Evolutionary conservation across 2,329 filamentous ascomycete genomes (phyloP).

Genomic region (Chrysoporthe puriensis): DNA sequence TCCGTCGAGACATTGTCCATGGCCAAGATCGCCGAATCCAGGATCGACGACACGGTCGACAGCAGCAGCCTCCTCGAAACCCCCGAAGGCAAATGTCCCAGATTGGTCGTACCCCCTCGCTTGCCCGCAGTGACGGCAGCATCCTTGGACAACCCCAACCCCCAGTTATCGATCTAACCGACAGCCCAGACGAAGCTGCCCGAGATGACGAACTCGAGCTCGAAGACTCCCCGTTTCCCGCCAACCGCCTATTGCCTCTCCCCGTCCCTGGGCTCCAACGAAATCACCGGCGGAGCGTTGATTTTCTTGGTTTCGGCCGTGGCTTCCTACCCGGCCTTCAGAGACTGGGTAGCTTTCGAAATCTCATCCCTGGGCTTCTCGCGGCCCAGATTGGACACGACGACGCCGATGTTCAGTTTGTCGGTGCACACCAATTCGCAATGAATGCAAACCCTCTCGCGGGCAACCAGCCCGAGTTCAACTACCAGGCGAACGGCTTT

Average conservation of each 20-base stretch:
- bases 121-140: conserved; percentile 51
- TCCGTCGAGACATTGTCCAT: conserved; percentile 13
- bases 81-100: conserved; percentile 48
- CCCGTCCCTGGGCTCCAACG: conserved; percentile 15
- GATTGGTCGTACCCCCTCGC: conserved; percentile 45
- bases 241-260: conserved; percentile 22
- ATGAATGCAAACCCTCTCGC: conserved; percentile 36
- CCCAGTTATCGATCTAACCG: conserved; percentile 57
- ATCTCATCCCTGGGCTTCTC: conserved; percentile 18
- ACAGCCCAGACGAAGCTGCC: conserved; percentile 44
- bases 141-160: conserved; percentile 39
- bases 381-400: conserved; percentile 13
- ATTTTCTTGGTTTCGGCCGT: conserved; percentile 4
- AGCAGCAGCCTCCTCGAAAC: conserved; percentile 35
- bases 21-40: conserved; percentile 10
- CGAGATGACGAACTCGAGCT: conserved; percentile 5
- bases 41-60: not conserved
- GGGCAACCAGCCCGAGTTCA: conserved; percentile 38
- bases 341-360: conserved; percentile 1
- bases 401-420: conserved; percentile 37
- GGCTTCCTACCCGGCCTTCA: not conserved
- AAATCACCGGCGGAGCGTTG: conserved; percentile 12
- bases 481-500: conserved; percentile 41
- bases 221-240: conserved; percentile 16
- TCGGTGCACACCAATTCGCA: conserved; percentile 28